Evolutionary conservation across 2,329 filamentous ascomycete species (phyloP), one percentile per base, ranked within the genome.

Genomic region (Epichloe bromicola): DNA sequence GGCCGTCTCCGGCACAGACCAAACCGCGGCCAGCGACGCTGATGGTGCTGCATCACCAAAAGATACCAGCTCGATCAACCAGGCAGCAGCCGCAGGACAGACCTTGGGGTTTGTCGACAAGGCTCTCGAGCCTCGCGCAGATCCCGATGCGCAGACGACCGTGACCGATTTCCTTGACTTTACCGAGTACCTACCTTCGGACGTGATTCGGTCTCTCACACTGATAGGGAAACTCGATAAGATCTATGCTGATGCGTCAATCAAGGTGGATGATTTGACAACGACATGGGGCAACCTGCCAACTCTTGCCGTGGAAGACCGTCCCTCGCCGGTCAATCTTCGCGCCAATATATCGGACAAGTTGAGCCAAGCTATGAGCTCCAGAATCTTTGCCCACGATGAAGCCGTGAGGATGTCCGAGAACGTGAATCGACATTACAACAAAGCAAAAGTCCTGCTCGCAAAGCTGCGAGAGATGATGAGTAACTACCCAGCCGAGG

Each of bases 81-180:
- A 59, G 23, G 53, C 57, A 19, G 58, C 58, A 19, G 58, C 58
- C 11, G 53, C 57, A 33, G 57, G 54, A 40, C 57, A 63, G 44
- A 53, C 61, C 34, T 57, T 58, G 37, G 61, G 63, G n/a, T 63
- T 68, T 26, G 66, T 63, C 53, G 69, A 67, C 54, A 61, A 67
- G 51, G 65, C 72, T 2, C 69, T 78, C 54, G 70, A 71, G 52
- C 68, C 75, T 62, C 76, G 76, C 57, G 72, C 74, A 49, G 81
- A 85, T 56, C 81, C 81, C 5, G 82, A 85, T 68, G 79, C 79
- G 26, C 80, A 84, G 59, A 80, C 82, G 6, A 83, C 80, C n/a
- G 76, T 84, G 17, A 83, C 79, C 53, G 81, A 85, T 64, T 85
- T 83, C 61, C 76, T 85, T 63, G 81, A 85, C 62, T 82, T 81